These are phyloP conservation scores for Solanum peruvianum DNA, from an alignment of 257 asterid species.

Conservation along the genomic window DNA sequence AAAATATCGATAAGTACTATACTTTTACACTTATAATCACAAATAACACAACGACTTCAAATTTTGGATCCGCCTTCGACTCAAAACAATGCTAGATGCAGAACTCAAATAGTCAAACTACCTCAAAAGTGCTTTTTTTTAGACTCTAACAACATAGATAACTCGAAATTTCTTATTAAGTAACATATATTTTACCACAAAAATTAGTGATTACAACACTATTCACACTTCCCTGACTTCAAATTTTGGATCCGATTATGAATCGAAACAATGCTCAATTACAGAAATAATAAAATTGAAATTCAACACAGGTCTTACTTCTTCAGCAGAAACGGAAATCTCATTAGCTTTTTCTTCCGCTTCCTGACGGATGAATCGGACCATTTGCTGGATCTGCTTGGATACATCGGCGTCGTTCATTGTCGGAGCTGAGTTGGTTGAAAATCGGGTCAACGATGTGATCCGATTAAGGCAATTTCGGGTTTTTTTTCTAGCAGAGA, in stretches of 20 bases:
- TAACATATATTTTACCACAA: neutral
- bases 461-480: neutral
- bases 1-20: neutral
- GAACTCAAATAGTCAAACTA: neutral
- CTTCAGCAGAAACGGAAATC: conserved; percentile 96
- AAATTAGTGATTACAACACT: neutral
- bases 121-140: neutral
- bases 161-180: neutral
- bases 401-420: conserved; percentile 97
- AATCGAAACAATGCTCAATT: neutral
- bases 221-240: neutral
- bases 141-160: neutral
- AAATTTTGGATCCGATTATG: neutral
- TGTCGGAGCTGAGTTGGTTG: conserved; percentile 7
- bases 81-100: neutral
- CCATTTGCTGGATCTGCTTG: conserved; percentile 99
- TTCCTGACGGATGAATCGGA: conserved; percentile 97
- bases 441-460: neutral
- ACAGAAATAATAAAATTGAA: neutral
- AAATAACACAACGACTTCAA: neutral
- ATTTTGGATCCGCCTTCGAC: neutral
- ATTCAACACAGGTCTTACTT: conserved; percentile 23
- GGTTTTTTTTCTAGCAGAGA: neutral
- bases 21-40: neutral
- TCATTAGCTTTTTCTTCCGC: conserved; percentile 98